Evolutionary conservation across 73 alveolate genomes (phyloP).

Genomic region (Uronychia binucleata): DNA sequence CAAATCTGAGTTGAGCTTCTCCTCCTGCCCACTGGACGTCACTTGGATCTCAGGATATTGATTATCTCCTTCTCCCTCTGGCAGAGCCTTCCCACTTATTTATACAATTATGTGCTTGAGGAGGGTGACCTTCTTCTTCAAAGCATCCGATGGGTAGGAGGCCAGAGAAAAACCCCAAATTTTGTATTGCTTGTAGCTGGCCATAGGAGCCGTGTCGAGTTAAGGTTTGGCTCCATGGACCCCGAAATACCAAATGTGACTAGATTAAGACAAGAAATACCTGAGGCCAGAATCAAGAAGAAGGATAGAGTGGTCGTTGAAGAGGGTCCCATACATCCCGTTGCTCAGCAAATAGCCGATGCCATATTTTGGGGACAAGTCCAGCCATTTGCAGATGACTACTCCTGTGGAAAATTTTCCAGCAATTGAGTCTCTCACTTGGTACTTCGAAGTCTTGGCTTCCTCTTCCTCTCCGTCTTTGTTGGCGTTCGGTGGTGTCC

Average conservation of each 20-base stretch:
- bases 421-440: too few relatives aligned
- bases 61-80: too few relatives aligned
- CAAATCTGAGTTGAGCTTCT: background rate
- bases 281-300: too few relatives aligned
- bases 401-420: background rate
- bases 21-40: too few relatives aligned
- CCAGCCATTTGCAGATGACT: constrained; percentile 38
- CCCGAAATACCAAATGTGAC: background rate
- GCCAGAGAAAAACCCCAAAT: too few relatives aligned
- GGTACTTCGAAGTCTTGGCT: background rate
- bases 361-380: constrained; percentile 53
- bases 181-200: background rate
- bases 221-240: background rate
- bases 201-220: background rate
- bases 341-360: constrained; percentile 64
- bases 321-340: constrained; percentile 42
- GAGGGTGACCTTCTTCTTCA: too few relatives aligned
- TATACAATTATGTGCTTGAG: too few relatives aligned
- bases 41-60: too few relatives aligned
- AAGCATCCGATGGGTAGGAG: too few relatives aligned
- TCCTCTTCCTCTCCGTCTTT: background rate
- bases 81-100: too few relatives aligned
- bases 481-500: too few relatives aligned
- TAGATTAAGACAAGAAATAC: too few relatives aligned
- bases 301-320: constrained; percentile 32